Conservation (phyloP, 495 filamentous ascomycete species). For the Tuber melanosporum region DNA sequence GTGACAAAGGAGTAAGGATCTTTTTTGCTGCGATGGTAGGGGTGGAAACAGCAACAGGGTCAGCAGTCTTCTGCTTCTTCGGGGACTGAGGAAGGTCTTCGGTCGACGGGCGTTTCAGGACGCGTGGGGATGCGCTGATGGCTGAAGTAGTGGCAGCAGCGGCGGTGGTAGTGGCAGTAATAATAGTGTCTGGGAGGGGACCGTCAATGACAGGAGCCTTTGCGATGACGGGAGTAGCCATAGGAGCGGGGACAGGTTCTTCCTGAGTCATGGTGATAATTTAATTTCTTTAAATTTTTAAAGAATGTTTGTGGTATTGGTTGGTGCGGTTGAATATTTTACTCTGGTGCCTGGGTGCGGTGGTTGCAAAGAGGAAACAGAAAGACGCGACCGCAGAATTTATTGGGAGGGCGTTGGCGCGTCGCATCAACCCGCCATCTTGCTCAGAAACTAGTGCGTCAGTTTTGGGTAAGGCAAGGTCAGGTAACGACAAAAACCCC, state of each 20-base stretch:
- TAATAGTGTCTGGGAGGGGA: background rate
- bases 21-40: conserved; percentile 10
- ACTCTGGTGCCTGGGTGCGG: background rate
- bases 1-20: conserved; percentile 5
- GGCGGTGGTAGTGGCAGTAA: conserved; percentile 7
- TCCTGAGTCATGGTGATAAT: background rate
- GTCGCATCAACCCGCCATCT: conserved; percentile 1
- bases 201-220: background rate
- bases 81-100: conserved; percentile 12
- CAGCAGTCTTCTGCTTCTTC: conserved; percentile 28
- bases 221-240: background rate
- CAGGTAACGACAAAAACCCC: background rate
- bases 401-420: background rate
- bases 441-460: background rate
- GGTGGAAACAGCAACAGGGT: background rate
- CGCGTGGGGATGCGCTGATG: conserved; percentile 2
- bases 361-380: background rate
- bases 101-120: conserved; percentile 34
- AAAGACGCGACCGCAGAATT: conserved; percentile 1
- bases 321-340: background rate
- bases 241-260: background rate
- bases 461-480: background rate
- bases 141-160: conserved; percentile 17
- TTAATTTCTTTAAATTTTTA: background rate
- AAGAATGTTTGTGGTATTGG: background rate